These are phyloP conservation scores for Babesia bovis DNA, from an alignment of 169 alveolate species.

Conservation along the genomic window DNA sequence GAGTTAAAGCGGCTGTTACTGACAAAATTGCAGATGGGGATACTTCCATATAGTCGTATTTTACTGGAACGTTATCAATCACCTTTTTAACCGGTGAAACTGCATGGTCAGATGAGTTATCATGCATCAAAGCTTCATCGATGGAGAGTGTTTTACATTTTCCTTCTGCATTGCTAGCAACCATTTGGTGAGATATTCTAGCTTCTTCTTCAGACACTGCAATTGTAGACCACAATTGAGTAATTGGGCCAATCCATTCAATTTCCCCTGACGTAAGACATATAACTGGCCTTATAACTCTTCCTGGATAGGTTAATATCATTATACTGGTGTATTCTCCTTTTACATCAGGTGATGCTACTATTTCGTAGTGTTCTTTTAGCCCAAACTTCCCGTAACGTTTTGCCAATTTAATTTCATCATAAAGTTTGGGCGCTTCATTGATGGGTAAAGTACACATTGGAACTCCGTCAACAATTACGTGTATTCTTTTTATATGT, in stretches of 20 bases:
- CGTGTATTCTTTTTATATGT: constrained; percentile 21
- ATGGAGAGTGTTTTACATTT: not conserved
- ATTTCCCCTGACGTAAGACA: constrained; percentile 84
- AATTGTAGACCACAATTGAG: constrained; percentile 92
- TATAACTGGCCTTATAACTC: constrained; percentile 96
- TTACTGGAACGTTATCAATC: constrained; percentile 79
- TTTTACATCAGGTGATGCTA: constrained; percentile 50
- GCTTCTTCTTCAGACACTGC: constrained; percentile 79
- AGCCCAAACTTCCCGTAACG: constrained; percentile 48
- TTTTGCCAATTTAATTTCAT: constrained; percentile 42
- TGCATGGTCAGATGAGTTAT: not conserved
- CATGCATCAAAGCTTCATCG: constrained; percentile 3
- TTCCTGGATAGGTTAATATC: constrained; percentile 93
- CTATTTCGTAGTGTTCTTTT: constrained; percentile 47
- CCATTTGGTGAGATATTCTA: constrained; percentile 35
- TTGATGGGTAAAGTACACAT: constrained; percentile 25
- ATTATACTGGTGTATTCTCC: constrained; percentile 72
- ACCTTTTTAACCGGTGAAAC: not conserved
- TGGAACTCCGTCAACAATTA: constrained; percentile 69
- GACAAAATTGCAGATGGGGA: constrained; percentile 94
- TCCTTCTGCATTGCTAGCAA: not conserved
- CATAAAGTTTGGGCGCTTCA: constrained; percentile 41
- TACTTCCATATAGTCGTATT: constrained; percentile 93
- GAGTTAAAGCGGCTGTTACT: constrained; percentile 94
- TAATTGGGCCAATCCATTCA: constrained; percentile 97